These are phyloP conservation scores for Leccinum disarticulatum DNA, from an alignment of 768 basidiomycete genomes.

Conservation along the genomic window DNA sequence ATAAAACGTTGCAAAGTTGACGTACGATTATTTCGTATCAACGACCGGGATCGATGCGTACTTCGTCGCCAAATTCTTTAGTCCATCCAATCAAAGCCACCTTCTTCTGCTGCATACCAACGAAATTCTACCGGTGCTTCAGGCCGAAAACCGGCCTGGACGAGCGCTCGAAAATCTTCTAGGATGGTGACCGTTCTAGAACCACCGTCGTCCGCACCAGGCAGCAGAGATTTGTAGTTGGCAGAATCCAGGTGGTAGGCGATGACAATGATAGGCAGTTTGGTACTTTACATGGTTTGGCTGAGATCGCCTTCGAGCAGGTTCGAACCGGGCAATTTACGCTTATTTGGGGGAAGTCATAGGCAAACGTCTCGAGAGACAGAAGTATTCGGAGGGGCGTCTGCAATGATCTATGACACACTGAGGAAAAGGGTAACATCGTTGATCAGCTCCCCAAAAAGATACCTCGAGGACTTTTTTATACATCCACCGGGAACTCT, in stretches of 20 bases:
- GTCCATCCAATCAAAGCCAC: slow-evolving; percentile 40
- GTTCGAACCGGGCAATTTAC: slow-evolving; percentile 27
- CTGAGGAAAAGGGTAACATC: background rate
- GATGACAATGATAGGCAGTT: slow-evolving; percentile 36
- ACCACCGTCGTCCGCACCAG: slow-evolving; percentile 49
- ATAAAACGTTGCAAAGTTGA: background rate
- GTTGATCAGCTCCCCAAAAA: background rate
- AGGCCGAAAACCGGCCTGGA: slow-evolving; percentile 68
- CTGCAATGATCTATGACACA: slow-evolving; percentile 9
- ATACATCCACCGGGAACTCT: slow-evolving; percentile 41
- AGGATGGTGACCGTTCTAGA: slow-evolving; percentile 74
- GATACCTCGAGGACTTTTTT: slow-evolving; percentile 15
- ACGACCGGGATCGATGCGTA: slow-evolving; percentile 21
- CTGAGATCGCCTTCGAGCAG: slow-evolving; percentile 4
- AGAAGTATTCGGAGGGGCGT: slow-evolving; percentile 10
- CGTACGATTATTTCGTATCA: slow-evolving; percentile 33
- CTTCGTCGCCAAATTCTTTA: slow-evolving; percentile 35
- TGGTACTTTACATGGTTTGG: slow-evolving; percentile 4
- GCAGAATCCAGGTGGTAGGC: slow-evolving; percentile 46
- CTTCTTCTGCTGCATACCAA: slow-evolving; percentile 79
- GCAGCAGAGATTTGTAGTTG: slow-evolving; percentile 18
- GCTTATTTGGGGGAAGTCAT: slow-evolving; percentile 20
- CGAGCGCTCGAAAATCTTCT: slow-evolving; percentile 72
- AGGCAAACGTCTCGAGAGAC: slow-evolving; percentile 17
- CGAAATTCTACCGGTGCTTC: slow-evolving; percentile 71